phyloP scores from a whole-genome alignment of 2,329 filamentous ascomycete genomes.

The Epichloe uncinata region DNA sequence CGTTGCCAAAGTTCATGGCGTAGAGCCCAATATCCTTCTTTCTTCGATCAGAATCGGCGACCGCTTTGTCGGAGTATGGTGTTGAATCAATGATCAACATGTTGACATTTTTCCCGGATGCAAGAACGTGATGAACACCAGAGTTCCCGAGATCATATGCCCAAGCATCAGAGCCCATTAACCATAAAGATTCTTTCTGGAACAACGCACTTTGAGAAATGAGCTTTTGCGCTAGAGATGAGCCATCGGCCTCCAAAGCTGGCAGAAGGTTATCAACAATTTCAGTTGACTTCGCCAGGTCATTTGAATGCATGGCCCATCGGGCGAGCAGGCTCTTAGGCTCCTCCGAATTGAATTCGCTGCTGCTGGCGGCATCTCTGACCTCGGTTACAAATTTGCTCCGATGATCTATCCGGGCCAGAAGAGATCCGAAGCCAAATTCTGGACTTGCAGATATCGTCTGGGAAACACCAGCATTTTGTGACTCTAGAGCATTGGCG shows the following conservation, averaged over 20 bases:
- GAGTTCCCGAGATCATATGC: constrained; percentile 96
- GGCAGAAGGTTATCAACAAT: constrained; percentile 70
- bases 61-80: constrained; percentile 79
- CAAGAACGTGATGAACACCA: constrained; percentile 91
- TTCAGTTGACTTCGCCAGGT: constrained; percentile 60
- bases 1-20: constrained; percentile 98
- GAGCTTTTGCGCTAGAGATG: constrained; percentile 54
- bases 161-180: constrained; percentile 95
- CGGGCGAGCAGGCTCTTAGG: constrained; percentile 68
- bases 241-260: constrained; percentile 74
- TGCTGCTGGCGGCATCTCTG: constrained; percentile 61
- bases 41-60: constrained; percentile 68
- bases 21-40: constrained; percentile 99
- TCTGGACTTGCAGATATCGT: constrained; percentile 76
- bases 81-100: constrained; percentile 98
- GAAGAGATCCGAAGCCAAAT: constrained; percentile 87
- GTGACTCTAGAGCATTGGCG: constrained; percentile 70
- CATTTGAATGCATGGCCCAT: constrained; percentile 67
- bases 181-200: constrained; percentile 87
- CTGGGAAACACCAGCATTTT: constrained; percentile 68
- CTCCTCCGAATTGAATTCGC: constrained; percentile 62
- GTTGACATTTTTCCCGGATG: constrained; percentile 95
- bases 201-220: constrained; percentile 71
- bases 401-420: constrained; percentile 79
- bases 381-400: constrained; percentile 68